These are phyloP conservation scores for Polyrhizophydium stewartii DNA, from an alignment of 371 early-diverging fungal genomes.

Conservation along the genomic window DNA sequence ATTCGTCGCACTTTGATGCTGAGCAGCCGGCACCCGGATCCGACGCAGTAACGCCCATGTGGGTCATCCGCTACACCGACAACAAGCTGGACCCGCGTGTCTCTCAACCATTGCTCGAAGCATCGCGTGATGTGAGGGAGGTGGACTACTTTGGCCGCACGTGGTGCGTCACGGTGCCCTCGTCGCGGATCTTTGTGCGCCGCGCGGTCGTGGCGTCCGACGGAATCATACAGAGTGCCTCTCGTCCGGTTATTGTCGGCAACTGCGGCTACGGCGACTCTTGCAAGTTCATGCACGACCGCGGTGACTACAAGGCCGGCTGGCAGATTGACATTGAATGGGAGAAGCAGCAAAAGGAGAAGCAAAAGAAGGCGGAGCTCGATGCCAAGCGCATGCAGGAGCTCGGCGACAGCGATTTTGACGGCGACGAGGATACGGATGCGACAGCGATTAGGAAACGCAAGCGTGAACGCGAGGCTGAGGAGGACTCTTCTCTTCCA, in stretches of 20 bases:
- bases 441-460: constrained; percentile 18
- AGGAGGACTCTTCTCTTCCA: constrained; percentile 68
- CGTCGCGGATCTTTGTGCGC: too few species aligned
- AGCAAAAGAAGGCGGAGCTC: constrained; percentile 27
- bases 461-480: constrained; percentile 37
- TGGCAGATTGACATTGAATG: constrained; percentile 95
- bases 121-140: too few species aligned
- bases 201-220: too few species aligned
- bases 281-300: constrained; percentile 96
- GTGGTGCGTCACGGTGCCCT: too few species aligned
- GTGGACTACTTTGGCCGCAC: too few species aligned
- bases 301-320: constrained; percentile 93
- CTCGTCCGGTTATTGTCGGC: constrained; percentile 38
- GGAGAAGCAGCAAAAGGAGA: constrained; percentile 86
- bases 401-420: constrained; percentile 34
- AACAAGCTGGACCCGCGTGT: too few species aligned
- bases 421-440: constrained; percentile 56
- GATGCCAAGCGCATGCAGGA: constrained; percentile 39
- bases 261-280: constrained; percentile 97
- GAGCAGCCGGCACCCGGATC: too few species aligned
- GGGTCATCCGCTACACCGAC: too few species aligned
- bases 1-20: too few species aligned
- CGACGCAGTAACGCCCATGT: too few species aligned
- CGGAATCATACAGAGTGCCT: background rate
- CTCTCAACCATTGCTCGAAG: too few species aligned